phyloP scores from a whole-genome alignment of 768 basidiomycete genomes.

The Dacryopinax primogenitus region DNA sequence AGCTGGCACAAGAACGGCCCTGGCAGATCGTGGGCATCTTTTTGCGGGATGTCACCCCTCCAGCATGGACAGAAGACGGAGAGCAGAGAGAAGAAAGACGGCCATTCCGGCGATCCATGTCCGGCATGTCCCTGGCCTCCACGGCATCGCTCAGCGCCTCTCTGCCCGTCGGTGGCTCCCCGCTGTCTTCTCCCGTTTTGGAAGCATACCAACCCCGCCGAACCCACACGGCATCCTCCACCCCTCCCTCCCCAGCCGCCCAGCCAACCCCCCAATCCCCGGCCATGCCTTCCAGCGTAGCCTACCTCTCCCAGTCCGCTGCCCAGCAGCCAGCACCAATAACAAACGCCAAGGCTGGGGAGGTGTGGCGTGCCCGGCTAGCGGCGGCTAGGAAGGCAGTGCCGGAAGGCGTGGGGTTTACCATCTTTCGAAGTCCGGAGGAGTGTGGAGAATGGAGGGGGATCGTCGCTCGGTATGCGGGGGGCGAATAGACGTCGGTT shows the following conservation, averaged over 20 bases:
- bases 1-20: conserved; percentile 51
- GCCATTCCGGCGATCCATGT: neutral
- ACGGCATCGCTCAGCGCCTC: conserved; percentile 2
- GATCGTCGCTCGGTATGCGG: neutral
- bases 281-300: conserved; percentile 7
- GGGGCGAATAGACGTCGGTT: neutral
- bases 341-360: neutral
- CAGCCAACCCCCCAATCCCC: conserved; percentile 4
- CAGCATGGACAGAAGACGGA: conserved; percentile 11
- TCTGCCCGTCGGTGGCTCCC: conserved; percentile 2
- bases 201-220: neutral
- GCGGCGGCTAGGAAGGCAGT: neutral
- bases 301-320: neutral
- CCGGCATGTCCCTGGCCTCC: neutral
- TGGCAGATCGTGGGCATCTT: conserved; percentile 65
- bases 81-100: conserved; percentile 5
- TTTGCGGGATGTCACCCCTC: conserved; percentile 57
- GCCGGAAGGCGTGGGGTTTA: neutral
- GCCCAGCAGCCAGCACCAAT: neutral
- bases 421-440: neutral
- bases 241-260: conserved; percentile 9
- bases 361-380: neutral
- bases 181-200: neutral
- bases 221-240: neutral
- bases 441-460: conserved; percentile 1